phyloP scores from a whole-genome alignment of 495 filamentous ascomycete genomes.

The Cercophora samala region DNA sequence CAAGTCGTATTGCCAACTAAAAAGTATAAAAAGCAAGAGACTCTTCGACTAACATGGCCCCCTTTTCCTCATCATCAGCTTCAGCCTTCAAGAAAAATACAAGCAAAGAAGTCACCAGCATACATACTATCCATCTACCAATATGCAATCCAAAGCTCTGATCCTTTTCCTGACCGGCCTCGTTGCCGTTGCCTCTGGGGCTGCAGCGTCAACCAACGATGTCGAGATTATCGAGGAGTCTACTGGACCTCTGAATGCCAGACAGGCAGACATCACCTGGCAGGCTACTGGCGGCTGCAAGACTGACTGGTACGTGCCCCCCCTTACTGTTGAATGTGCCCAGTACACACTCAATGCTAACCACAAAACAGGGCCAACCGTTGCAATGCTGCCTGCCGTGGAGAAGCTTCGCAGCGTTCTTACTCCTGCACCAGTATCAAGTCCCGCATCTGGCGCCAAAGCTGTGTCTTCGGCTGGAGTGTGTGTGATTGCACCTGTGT shows the following conservation, averaged over 20 bases:
- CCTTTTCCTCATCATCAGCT: neutral
- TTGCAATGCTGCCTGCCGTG: conserved; percentile 3
- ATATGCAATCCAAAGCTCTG: neutral
- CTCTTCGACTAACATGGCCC: neutral
- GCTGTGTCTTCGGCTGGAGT: conserved; percentile 1
- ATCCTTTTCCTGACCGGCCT: neutral
- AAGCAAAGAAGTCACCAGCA: neutral
- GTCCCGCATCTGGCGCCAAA: neutral
- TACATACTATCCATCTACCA: neutral
- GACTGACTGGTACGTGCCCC: neutral
- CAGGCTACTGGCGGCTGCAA: conserved; percentile 1
- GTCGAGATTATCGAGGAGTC: neutral
- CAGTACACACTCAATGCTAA: neutral
- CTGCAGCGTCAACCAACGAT: neutral
- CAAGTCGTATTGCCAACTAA: neutral
- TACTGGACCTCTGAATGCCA: neutral
- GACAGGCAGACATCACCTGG: conserved; percentile 5
- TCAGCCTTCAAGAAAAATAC: neutral
- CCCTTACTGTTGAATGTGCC: neutral
- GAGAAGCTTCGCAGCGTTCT: neutral
- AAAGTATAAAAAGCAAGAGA: neutral
- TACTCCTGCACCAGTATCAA: conserved; percentile 2
- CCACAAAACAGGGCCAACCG: neutral
- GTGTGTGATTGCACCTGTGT: neutral
- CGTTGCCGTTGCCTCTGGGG: neutral